Evolutionary conservation across 768 basidiomycete genomes (phyloP), one percentile per base, ranked within the genome.

Genomic region (Stropharia rugosoannulata): DNA sequence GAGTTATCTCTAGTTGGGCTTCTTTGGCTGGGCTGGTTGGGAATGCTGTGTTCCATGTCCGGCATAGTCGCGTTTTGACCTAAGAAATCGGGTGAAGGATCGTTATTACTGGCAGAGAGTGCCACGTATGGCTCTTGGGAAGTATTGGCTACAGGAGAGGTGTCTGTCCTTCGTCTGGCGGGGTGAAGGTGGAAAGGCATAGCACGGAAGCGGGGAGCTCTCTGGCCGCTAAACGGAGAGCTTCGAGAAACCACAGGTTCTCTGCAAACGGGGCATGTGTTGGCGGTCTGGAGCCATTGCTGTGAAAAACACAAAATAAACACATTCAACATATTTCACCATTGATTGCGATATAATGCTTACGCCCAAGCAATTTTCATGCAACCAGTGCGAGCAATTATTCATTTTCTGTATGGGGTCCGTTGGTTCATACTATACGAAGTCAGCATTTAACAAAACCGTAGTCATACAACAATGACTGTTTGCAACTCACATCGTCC

Each of bases 211-310:
- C 51, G 51, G 42, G 51, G 51, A 22, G 18, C 8, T 19, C 51
- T 44, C 11, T 18, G 41, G 11, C 42, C 8, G 32, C 43, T 36
- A 13, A 35, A 35, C 8, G 48, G 36, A 6, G 55, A 32, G 16
- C 16, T 27, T 9, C 38, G 9, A 9, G 36, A 6, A 41, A 57
- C 38, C 37, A 90, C 86, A 25, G 78, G 71, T 61, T 84, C 81
- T 40, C 90, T 86, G 68, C 90, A 93, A 1, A 93, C 87, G 12
- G 90, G 91, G 59, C 91, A 93, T 0, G 89, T 91, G 49, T 76
- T 83, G 4, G 90, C 89, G 3, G 80, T 78, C 59, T 80, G 80
- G 19, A 93, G 78, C 91, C 91, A 93, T 87, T 90, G 85, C 87
- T 91, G 60, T 36, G 50, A 54, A 45, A 22, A 48, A 57, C 60